Evolutionary conservation across 805 yeast genomes (phyloP), one percentile per base, ranked within the genome.

Genomic region (Saccharomycopsis lassenensis): DNA sequence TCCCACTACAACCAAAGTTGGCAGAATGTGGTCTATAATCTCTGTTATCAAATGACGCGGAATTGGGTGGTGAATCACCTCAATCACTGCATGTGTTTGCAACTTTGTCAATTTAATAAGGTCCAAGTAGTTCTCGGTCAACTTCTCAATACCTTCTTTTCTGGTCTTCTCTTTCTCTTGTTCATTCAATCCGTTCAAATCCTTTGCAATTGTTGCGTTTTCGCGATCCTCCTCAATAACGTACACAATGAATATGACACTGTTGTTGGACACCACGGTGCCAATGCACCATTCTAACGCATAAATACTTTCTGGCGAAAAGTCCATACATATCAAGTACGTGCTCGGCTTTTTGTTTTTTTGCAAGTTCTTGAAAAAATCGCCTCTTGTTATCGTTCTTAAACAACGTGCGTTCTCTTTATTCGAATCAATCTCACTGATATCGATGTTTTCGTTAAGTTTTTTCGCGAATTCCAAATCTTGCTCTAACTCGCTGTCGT

Each of bases 221-320:
- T 40, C 37, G 16, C 34, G 36, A 10, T 40, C 41, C 5, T 37
- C 44, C 15, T 43, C 46, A 25, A 40, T 36, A 5, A 40, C 46
- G 28, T 37, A 43, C 15, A 84, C 73, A 15, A 84, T 71, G 52
- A 81, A 83, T 37, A 86, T 57, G 1, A 86, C 84, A 36, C 85
- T 80, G 0, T 91, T 91, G 50, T 83, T 86, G 16, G 77, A 79
- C 31, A 86, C 63, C 1, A 85, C 78, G 0, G 94, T 72, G 2
- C 96, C 96, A 47, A 87, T 65, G 29, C 86, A 72, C 81, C 95
- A 86, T 49, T 84, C 91, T 16, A 87, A 62, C 0, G 95, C 91
- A 55, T 80, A 81, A 25, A 67, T 65, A 2, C 94, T 77, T 52
- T 85, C 95, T 0, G 84, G 80, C 3, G 89, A 75, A 44, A 80